Percentiles rank a stretch among this genome's conserved stretches.
These are phyloP conservation scores for Cladophialophora yegresii DNA, from an alignment of 2,329 filamentous ascomycete species.

Conservation along the genomic window DNA sequence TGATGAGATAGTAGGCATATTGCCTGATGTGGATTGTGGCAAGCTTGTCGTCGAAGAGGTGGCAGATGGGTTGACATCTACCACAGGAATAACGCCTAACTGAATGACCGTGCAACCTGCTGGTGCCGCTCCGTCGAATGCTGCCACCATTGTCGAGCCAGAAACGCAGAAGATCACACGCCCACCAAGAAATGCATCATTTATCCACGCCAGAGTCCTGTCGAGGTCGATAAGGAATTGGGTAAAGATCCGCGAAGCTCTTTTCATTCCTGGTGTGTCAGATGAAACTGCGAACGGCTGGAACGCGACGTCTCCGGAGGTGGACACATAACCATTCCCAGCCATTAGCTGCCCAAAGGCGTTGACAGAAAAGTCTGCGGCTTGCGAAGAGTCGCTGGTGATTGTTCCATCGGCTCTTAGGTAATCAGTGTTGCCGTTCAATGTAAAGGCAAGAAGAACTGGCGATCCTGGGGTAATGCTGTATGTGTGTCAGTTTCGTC, in stretches of 20 bases:
- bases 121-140: constrained; percentile 26
- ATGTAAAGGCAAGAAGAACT: constrained; percentile 18
- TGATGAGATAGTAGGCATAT: constrained; percentile 4
- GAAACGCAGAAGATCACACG: constrained; percentile 30
- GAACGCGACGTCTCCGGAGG: constrained; percentile 17
- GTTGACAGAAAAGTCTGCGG: constrained; percentile 21
- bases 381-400: constrained; percentile 22
- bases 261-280: constrained; percentile 11
- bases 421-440: constrained; percentile 16
- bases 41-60: constrained; percentile 6
- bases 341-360: constrained; percentile 25
- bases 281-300: constrained; percentile 24
- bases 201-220: constrained; percentile 27
- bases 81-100: constrained; percentile 16
- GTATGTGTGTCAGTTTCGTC: background rate
- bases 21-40: constrained; percentile 13
- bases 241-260: constrained; percentile 20
- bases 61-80: constrained; percentile 4
- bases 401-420: constrained; percentile 23
- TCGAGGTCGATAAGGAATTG: constrained; percentile 22
- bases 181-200: constrained; percentile 25
- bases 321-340: constrained; percentile 26
- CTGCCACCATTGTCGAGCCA: constrained; percentile 19
- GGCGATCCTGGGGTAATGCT: constrained; percentile 9
- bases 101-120: constrained; percentile 18